These are phyloP conservation scores for Nakazawaea pomicola DNA, from an alignment of 805 yeast genomes.

Conservation along the genomic window DNA sequence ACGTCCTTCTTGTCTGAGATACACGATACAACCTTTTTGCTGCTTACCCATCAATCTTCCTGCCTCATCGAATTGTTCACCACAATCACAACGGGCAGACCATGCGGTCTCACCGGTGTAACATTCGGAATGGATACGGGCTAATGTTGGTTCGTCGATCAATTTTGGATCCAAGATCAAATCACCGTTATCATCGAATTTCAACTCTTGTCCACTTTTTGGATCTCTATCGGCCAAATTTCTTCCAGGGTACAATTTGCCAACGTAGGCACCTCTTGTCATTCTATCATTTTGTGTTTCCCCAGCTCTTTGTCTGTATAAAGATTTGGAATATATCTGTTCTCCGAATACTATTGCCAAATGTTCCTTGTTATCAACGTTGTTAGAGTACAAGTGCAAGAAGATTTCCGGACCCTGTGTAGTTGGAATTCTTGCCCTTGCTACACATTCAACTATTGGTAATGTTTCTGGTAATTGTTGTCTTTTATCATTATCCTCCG, in stretches of 20 bases:
- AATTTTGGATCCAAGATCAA: slow-evolving; percentile 27
- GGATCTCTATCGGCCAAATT: slow-evolving; percentile 59
- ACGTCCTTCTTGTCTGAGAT: slow-evolving; percentile 95
- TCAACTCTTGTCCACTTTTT: slow-evolving; percentile 28
- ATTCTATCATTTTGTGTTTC: slow-evolving; percentile 91
- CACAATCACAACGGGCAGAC: slow-evolving; percentile 99
- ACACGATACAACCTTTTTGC: slow-evolving; percentile 93
- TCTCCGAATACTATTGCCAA: slow-evolving; percentile 96
- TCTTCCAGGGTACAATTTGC: slow-evolving; percentile 86
- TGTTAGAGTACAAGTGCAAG: slow-evolving; percentile 81
- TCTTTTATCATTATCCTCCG: slow-evolving; percentile 23
- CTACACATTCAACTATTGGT: slow-evolving; percentile 82
- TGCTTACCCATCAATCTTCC: slow-evolving; percentile 84
- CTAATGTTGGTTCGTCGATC: slow-evolving; percentile 50
- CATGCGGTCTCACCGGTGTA: slow-evolving; percentile 99
- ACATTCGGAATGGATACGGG: slow-evolving; percentile 93
- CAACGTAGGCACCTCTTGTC: slow-evolving; percentile 98
- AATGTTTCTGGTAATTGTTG: slow-evolving; percentile 45
- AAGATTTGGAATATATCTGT: slow-evolving; percentile 70
- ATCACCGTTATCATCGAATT: slow-evolving; percentile 37
- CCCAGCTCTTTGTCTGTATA: slow-evolving; percentile 54
- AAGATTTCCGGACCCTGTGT: slow-evolving; percentile 93
- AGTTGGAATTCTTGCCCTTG: slow-evolving; percentile 95
- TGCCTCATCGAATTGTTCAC: slow-evolving; percentile 98
- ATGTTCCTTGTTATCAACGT: slow-evolving; percentile 88